Conservation (phyloP, 805 yeast species). For the Cephaloascus fragrans region DNA sequence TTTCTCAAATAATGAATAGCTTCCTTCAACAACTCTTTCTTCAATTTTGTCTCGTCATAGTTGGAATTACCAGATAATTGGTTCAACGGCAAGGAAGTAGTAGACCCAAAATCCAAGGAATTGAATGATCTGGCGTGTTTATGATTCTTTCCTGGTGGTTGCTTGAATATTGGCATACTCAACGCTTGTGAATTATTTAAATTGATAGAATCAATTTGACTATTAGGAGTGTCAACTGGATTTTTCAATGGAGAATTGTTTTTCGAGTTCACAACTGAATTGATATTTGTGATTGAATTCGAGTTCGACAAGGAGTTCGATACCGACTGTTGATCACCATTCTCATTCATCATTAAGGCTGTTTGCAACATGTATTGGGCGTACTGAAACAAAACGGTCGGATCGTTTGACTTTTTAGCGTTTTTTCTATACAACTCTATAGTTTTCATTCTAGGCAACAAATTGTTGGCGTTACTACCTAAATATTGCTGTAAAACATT, state of each 20-base stretch:
- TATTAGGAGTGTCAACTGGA: constrained; percentile 1
- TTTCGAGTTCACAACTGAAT: neutral
- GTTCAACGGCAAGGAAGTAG: neutral
- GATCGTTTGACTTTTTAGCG: constrained; percentile 79
- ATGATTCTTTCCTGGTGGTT: constrained; percentile 6
- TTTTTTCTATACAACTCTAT: constrained; percentile 80
- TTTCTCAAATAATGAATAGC: constrained; percentile 61
- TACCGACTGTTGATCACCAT: constrained; percentile 3
- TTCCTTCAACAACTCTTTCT: constrained; percentile 60
- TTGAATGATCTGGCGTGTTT: constrained; percentile 12
- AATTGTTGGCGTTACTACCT: constrained; percentile 37
- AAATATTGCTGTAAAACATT: constrained; percentile 40
- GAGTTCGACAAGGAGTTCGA: neutral
- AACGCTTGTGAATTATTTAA: neutral
- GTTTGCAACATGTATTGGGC: constrained; percentile 88
- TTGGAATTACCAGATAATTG: constrained; percentile 1
- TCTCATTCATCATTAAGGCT: constrained; percentile 51
- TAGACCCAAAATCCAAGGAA: constrained; percentile 8
- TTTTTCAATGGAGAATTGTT: neutral
- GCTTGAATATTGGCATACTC: neutral
- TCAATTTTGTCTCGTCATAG: constrained; percentile 16
- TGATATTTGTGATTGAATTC: too few species aligned
- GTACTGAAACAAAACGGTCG: constrained; percentile 77
- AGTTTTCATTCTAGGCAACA: constrained; percentile 73
- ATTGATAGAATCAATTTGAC: neutral